Evolutionary conservation across 1,284 basidiomycete genomes (phyloP), one percentile per base, ranked within the genome.

Genomic region (Veloporphyrellus conicus): DNA sequence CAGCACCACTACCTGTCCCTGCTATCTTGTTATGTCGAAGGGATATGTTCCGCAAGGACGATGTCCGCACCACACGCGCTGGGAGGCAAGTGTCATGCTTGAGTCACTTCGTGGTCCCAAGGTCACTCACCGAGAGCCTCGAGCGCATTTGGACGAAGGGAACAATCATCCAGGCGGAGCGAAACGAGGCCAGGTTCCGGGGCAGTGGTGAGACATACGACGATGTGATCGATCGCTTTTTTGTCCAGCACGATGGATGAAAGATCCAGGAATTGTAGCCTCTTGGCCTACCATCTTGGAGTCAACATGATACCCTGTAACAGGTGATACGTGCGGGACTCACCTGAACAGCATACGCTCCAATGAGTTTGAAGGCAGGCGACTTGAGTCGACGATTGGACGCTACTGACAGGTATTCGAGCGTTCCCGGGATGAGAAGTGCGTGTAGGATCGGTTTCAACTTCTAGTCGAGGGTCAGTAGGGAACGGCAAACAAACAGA

Each of bases 381-480:
- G 78, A 67, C 57, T 90, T 90, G 44, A 98, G 75, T 49, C 83
- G 83, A 59, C 82, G 77, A 65, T 98, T 98, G 18, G 89, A 90
- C 3, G 92, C 87, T 18, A 99, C 72, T 9, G 89, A 93, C 19
- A 98, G 74, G 57, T 87, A 90, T 1, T 87, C 87, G 25, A 98
- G 73, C 0, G 84, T 82, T 18, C 82, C 81, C 16, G 89, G 88
- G 40, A 97, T 88, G 44, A 97, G 79, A 1, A 99, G 76, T 0
- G 93, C 83, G 63, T 97, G 94, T 0, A 98, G 73, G 16, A 98
- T 83, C 0, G 90, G 90, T 70, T 96, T 96, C 47, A 98, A 66
- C 37, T 79, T 82, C 85, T 92, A 55, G 20, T 40, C 8, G 22
- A 38, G 22, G 10, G 42, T 55, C 43, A 61, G 49, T 15, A 54